phyloP scores from a whole-genome alignment of 1,284 basidiomycete species.

The Trichosporon coremiiforme region DNA sequence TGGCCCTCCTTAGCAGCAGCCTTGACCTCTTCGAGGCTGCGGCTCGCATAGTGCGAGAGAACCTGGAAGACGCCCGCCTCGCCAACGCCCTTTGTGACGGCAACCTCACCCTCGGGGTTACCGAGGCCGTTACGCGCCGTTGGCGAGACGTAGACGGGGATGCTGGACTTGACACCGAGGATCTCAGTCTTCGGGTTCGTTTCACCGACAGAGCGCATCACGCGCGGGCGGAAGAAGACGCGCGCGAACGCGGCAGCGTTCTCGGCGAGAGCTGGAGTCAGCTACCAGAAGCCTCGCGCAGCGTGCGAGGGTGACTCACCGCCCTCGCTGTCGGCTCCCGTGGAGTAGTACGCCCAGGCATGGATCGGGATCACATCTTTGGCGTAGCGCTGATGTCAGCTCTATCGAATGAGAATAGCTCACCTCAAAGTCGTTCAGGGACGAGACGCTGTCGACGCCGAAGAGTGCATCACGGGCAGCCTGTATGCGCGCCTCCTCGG shows the following conservation, averaged over 20 bases:
- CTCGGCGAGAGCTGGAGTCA: slow-evolving; percentile 56
- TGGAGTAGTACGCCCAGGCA: slow-evolving; percentile 76
- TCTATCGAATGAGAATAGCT: background rate
- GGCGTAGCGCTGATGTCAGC: slow-evolving; percentile 57
- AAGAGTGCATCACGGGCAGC: slow-evolving; percentile 38
- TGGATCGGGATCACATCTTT: slow-evolving; percentile 68
- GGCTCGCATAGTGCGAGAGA: slow-evolving; percentile 57
- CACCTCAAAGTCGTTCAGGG: slow-evolving; percentile 47
- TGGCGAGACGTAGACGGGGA: slow-evolving; percentile 80
- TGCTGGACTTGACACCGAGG: slow-evolving; percentile 67
- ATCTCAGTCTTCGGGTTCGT: slow-evolving; percentile 73
- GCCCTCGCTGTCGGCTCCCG: slow-evolving; percentile 74
- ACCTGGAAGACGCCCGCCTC: slow-evolving; percentile 52
- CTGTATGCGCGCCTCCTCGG: slow-evolving; percentile 33
- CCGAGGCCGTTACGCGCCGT: slow-evolving; percentile 61
- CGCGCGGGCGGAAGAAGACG: slow-evolving; percentile 77
- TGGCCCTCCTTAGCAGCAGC: slow-evolving; percentile 43
- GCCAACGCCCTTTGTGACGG: slow-evolving; percentile 58
- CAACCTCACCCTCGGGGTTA: slow-evolving; percentile 58
- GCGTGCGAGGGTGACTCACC: slow-evolving; percentile 58
- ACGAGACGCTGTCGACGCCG: slow-evolving; percentile 43
- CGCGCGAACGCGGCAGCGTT: slow-evolving; percentile 71
- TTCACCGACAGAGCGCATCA: slow-evolving; percentile 69
- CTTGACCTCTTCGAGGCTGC: slow-evolving; percentile 58
- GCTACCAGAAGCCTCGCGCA: slow-evolving; percentile 24